A percentile compares a stretch with the other conserved stretches of the same genome.
Conservation (phyloP, 2,329 filamentous ascomycete species). For the Metarhizium album region DNA sequence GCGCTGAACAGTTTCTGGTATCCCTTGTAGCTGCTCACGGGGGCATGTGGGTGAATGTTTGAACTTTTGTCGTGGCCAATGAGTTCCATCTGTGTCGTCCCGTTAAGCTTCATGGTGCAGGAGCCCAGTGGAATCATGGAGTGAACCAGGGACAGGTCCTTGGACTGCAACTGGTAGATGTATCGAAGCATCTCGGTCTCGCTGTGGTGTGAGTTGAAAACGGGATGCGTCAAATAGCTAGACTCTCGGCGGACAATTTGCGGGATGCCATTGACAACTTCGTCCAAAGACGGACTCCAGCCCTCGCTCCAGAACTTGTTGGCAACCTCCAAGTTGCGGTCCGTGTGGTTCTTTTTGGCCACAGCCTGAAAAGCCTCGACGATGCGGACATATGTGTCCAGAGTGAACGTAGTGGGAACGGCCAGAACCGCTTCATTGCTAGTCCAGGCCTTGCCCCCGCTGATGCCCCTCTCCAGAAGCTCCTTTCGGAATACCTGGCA, state of each 20-base stretch:
- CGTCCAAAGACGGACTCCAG: conserved; percentile 22
- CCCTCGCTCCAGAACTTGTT: conserved; percentile 30
- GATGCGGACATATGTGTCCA: conserved; percentile 12
- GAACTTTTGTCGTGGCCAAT: conserved; percentile 68
- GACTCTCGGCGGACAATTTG: conserved; percentile 58
- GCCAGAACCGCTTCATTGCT: conserved; percentile 16
- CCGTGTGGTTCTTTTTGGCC: conserved; percentile 15
- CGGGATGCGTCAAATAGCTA: conserved; percentile 72
- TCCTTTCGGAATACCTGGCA: conserved; percentile 18
- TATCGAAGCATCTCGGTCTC: conserved; percentile 92
- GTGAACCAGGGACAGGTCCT: conserved; percentile 86
- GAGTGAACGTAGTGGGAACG: conserved; percentile 15
- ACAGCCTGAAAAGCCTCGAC: conserved; percentile 17
- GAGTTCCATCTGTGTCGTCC: conserved; percentile 84
- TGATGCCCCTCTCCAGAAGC: conserved; percentile 51
- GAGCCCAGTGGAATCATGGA: conserved; percentile 97
- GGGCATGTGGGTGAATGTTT: conserved; percentile 72
- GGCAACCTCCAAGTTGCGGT: conserved; percentile 17
- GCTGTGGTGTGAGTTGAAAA: conserved; percentile 91
- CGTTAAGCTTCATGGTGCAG: conserved; percentile 98
- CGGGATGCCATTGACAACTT: conserved; percentile 35
- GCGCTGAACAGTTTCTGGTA: conserved; percentile 61
- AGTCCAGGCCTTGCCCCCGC: conserved; percentile 54
- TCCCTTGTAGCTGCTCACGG: conserved; percentile 50
- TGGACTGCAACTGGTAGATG: conserved; percentile 86